A percentile compares a stretch with the other conserved stretches of the same genome.
phyloP scores from a whole-genome alignment of 2,329 filamentous ascomycete genomes.

The Tolypocladium endophyticum region DNA sequence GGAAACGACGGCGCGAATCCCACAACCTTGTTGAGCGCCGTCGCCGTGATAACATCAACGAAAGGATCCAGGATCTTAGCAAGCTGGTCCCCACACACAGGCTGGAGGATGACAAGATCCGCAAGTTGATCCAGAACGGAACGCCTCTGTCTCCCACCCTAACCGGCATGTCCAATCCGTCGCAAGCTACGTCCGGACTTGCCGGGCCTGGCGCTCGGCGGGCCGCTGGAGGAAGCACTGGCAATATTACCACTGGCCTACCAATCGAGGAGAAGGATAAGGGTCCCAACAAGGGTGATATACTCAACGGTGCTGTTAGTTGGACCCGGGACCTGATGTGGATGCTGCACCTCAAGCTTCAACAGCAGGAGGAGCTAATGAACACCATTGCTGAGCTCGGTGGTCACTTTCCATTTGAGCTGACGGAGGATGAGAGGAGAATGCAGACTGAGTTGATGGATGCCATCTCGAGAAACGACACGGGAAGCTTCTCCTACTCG shows the following conservation, averaged over 20 bases:
- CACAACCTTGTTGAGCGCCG: conserved; percentile 95
- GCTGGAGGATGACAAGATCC: conserved; percentile 92
- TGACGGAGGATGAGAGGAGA: conserved; percentile 84
- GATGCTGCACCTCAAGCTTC: conserved; percentile 81
- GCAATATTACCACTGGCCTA: conserved; percentile 84
- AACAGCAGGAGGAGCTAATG: conserved; percentile 80
- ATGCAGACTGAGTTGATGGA: conserved; percentile 92
- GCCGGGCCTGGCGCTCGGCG: conserved; percentile 76
- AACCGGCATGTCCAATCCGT: conserved; percentile 56
- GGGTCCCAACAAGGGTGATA: conserved; percentile 96
- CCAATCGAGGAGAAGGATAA: conserved; percentile 97
- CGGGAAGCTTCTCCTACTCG: conserved; percentile 70
- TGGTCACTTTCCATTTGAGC: conserved; percentile 66
- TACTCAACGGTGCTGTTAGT: conserved; percentile 90
- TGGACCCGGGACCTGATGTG: conserved; percentile 98
- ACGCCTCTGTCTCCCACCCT: conserved; percentile 80
- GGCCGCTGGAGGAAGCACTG: conserved; percentile 57
- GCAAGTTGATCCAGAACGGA: conserved; percentile 88
- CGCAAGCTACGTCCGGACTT: conserved; percentile 73
- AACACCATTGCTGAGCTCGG: conserved; percentile 64
- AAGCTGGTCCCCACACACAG: conserved; percentile 86
- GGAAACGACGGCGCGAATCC: conserved; percentile 80
- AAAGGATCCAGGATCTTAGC: conserved; percentile 92
- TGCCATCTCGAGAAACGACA: conserved; percentile 71
- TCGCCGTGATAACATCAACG: conserved; percentile 95